A percentile compares a stretch with the other conserved stretches of the same genome.
Evolutionary conservation across 2,329 filamentous ascomycete species (phyloP).

Genomic region (Aspergillus neotritici): DNA sequence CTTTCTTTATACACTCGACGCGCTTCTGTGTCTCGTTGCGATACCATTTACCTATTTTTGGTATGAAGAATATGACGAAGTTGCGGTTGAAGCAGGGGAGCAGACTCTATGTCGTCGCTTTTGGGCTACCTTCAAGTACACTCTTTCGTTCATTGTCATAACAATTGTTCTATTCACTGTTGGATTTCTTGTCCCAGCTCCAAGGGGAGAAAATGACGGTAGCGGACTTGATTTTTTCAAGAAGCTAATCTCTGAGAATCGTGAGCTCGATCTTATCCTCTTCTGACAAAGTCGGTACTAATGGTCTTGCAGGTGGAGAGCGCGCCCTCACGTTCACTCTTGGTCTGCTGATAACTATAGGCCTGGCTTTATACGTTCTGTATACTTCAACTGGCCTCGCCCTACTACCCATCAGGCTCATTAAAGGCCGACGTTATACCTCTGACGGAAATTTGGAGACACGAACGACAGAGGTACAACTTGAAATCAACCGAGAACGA

Average conservation of each 20-base stretch:
- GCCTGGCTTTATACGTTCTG: constrained; percentile 76
- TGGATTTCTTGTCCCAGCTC: constrained; percentile 87
- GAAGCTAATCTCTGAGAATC: constrained; percentile 73
- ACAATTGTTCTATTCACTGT: constrained; percentile 74
- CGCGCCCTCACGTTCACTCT: constrained; percentile 85
- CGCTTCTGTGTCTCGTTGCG: constrained; percentile 78
- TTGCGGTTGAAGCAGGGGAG: constrained; percentile 72
- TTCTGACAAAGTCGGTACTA: constrained; percentile 3
- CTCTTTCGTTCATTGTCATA: constrained; percentile 72
- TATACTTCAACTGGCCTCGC: constrained; percentile 89
- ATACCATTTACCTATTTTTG: constrained; percentile 97
- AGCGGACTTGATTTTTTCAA: constrained; percentile 85
- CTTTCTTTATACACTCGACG: constrained; percentile 83
- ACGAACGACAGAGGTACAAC: constrained; percentile 64
- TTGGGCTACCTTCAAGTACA: constrained; percentile 86
- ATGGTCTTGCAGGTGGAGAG: constrained; percentile 60
- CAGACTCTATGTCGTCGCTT: constrained; percentile 67
- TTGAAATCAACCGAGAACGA: constrained; percentile 83
- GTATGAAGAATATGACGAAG: constrained; percentile 95
- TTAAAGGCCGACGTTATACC: constrained; percentile 83
- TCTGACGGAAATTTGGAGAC: constrained; percentile 74
- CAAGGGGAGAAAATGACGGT: constrained; percentile 58
- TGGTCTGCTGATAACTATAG: constrained; percentile 80
- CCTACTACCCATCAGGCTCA: constrained; percentile 79
- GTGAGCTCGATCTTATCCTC: constrained; percentile 39